Percentiles rank a stretch among this genome's conserved stretches.
These are phyloP conservation scores for Saccharomycopsis hybrid DNA, from an alignment of 1,139 yeast species.

Conservation along the genomic window DNA sequence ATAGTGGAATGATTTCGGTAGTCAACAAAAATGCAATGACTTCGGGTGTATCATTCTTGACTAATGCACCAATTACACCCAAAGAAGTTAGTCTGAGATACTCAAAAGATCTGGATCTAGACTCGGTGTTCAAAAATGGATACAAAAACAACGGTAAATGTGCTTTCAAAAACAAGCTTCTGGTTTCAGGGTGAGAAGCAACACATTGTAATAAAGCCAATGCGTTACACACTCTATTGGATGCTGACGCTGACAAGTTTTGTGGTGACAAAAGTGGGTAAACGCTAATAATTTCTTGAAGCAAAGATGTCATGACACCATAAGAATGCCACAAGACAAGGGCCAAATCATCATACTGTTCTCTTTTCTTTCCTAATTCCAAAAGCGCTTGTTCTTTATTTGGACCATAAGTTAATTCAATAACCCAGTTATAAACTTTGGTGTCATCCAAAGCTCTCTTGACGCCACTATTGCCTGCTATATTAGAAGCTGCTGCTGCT, in stretches of 20 bases:
- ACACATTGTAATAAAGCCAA: slow-evolving; percentile 92
- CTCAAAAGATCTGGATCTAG: slow-evolving; percentile 89
- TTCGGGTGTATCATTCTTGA: slow-evolving; percentile 92
- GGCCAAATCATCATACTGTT: slow-evolving; percentile 90
- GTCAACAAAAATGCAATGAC: slow-evolving; percentile 85
- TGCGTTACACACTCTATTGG: slow-evolving; percentile 94
- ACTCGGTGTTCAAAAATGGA: slow-evolving; percentile 88
- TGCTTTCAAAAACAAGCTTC: slow-evolving; percentile 77
- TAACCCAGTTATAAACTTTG: slow-evolving; percentile 84
- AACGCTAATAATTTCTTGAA: slow-evolving; percentile 85
- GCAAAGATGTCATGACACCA: slow-evolving; percentile 89
- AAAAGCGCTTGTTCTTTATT: slow-evolving; percentile 87
- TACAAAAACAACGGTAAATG: slow-evolving; percentile 88
- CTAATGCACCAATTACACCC: slow-evolving; percentile 96
- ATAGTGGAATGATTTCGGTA: slow-evolving; percentile 91
- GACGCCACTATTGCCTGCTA: slow-evolving; percentile 9
- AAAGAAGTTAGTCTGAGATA: slow-evolving; percentile 85
- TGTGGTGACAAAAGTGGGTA: slow-evolving; percentile 90
- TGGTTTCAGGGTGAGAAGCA: slow-evolving; percentile 89
- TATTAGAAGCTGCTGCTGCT: neutral
- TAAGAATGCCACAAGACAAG: slow-evolving; percentile 91
- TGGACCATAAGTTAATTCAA: slow-evolving; percentile 83
- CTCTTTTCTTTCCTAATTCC: slow-evolving; percentile 90
- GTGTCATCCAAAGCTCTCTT: slow-evolving; percentile 71
- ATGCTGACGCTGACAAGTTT: slow-evolving; percentile 73